Conservation (phyloP, 805 yeast genomes). For the Candida dendrica region DNA sequence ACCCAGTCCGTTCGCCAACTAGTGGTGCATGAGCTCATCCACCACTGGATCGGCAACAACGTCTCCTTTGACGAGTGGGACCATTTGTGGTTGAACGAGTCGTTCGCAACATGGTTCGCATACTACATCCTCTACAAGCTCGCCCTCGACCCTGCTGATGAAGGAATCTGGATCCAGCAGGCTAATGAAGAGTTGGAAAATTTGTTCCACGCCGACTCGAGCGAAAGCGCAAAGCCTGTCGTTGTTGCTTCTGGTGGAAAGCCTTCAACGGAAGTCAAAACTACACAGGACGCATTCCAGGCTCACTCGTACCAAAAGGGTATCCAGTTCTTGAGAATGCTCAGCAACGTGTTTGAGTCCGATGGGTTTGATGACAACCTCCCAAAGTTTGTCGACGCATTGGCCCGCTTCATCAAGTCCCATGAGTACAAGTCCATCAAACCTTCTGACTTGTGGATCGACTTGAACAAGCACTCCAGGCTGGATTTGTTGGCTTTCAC, state of each 20-base stretch:
- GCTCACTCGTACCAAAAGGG: slow-evolving; percentile 53
- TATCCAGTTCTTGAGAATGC: slow-evolving; percentile 45
- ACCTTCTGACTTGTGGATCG: slow-evolving; percentile 48
- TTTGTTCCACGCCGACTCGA: slow-evolving; percentile 30
- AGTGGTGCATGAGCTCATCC: slow-evolving; percentile 66
- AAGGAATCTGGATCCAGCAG: slow-evolving; percentile 26
- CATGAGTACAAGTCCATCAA: slow-evolving; percentile 34
- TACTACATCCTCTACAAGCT: slow-evolving; percentile 32
- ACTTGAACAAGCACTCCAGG: slow-evolving; percentile 25
- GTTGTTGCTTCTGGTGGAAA: too few relatives aligned
- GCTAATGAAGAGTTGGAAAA: slow-evolving; percentile 24
- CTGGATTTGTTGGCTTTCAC: slow-evolving; percentile 43
- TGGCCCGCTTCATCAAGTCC: slow-evolving; percentile 31
- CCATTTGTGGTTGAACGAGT: slow-evolving; percentile 67
- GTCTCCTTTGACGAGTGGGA: slow-evolving; percentile 64
- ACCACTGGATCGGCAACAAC: slow-evolving; percentile 74
- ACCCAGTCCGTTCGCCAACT: slow-evolving; percentile 41
- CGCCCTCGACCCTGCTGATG: slow-evolving; percentile 19
- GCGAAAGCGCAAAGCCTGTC: slow-evolving; percentile 24
- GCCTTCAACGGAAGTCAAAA: slow-evolving; percentile 22
- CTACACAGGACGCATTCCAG: slow-evolving; percentile 42
- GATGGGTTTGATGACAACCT: slow-evolving; percentile 22
- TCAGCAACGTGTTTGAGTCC: slow-evolving; percentile 35
- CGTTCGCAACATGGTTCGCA: slow-evolving; percentile 73
- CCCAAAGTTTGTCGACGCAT: slow-evolving; percentile 25